These are phyloP conservation scores for Heliocybe sulcata DNA, from an alignment of 1,284 basidiomycete genomes.

Conservation along the genomic window DNA sequence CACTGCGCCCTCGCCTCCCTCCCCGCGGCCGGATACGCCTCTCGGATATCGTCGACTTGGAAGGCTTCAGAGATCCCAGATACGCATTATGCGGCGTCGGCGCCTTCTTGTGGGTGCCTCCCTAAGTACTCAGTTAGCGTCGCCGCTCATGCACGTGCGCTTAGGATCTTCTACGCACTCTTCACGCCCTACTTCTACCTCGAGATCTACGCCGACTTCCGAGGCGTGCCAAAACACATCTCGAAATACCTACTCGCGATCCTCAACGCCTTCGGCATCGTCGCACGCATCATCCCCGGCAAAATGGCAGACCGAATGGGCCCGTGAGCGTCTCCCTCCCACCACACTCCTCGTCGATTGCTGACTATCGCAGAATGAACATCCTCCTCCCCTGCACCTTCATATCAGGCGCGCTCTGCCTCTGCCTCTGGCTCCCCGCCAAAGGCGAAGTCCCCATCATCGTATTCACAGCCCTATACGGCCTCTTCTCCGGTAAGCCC, in stretches of 20 bases:
- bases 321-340: no score
- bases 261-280: conserved; percentile 56
- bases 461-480: conserved; percentile 49
- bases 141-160: background rate
- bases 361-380: conserved; percentile 37
- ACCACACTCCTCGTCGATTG: no score
- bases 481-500: conserved; percentile 30
- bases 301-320: conserved; percentile 56
- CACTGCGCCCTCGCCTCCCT: conserved; percentile 20
- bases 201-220: conserved; percentile 37
- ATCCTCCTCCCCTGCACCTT: conserved; percentile 53
- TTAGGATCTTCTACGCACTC: conserved; percentile 32
- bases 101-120: conserved; percentile 20
- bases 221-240: conserved; percentile 23
- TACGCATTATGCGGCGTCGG: conserved; percentile 23
- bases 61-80: conserved; percentile 20
- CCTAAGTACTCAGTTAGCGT: background rate
- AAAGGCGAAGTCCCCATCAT: conserved; percentile 32
- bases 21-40: conserved; percentile 10
- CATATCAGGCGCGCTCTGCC: conserved; percentile 45
- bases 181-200: conserved; percentile 65
- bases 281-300: conserved; percentile 53
- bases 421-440: conserved; percentile 50
- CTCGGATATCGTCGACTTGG: conserved; percentile 18
- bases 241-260: conserved; percentile 52